Conservation (phyloP, 2,329 filamentous ascomycete species). For the Blastomyces percursus region DNA sequence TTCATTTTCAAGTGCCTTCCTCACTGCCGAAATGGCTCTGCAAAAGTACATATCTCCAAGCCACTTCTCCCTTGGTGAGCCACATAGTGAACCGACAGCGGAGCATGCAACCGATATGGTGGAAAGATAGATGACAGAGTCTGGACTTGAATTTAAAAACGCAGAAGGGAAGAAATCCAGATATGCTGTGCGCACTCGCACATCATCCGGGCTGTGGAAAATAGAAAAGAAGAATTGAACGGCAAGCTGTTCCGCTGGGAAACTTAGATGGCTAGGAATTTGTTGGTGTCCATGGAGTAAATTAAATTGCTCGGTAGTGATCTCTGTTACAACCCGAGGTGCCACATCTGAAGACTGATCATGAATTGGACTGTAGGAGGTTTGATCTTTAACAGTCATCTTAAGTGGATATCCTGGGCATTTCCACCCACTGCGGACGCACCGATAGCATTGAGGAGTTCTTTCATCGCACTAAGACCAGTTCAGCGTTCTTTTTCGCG, state of each 20-base stretch:
- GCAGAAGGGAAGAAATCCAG: background rate
- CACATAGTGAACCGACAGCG: background rate
- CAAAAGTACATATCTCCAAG: background rate
- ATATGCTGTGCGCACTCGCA: background rate
- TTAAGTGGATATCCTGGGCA: background rate
- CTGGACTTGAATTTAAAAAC: background rate
- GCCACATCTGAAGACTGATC: background rate
- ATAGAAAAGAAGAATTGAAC: background rate
- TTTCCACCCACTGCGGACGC: background rate
- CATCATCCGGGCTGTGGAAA: background rate
- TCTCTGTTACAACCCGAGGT: background rate
- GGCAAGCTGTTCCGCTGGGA: background rate
- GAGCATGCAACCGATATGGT: background rate
- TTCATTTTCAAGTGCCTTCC: background rate
- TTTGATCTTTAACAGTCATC: background rate
- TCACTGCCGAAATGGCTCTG: background rate
- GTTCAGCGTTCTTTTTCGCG: background rate
- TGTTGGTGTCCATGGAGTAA: too few species aligned
- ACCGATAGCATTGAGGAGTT: background rate
- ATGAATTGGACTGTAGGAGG: background rate
- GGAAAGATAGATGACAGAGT: background rate
- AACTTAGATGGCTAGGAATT: background rate
- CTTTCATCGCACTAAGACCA: background rate
- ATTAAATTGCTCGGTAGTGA: background rate
- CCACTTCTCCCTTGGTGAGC: background rate